Evolutionary conservation across 2,329 filamentous ascomycete genomes (phyloP), one percentile per base, ranked within the genome.

Genomic region (Colletotrichum sp.): DNA sequence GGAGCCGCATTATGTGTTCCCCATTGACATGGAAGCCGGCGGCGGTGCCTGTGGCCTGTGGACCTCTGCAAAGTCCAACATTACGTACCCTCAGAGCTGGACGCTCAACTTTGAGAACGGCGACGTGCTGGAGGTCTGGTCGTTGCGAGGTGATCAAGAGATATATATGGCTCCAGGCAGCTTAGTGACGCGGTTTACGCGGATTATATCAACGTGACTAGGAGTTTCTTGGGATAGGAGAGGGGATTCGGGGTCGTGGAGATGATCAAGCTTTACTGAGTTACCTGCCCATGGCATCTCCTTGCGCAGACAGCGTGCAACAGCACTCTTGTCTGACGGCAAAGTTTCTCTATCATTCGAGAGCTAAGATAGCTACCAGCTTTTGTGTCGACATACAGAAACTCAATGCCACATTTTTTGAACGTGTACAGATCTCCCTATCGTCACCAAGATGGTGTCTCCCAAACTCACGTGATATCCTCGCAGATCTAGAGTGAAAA

Each of bases 301-400:
- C 11, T n/a, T 22, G 11, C 22, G 0, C 2, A 4, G 2, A 49
- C 11, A 13, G 11, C 44, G 3, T 3, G 19, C 1, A 1, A 22
- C 44, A 49, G 1, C 3, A 4, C 9, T 49, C 19, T 49, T 49
- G 19, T n/a, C 5, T 1, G 5, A 19, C 39, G 19, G 39, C 19
- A 44, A 6, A 44, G 9, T 44, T 3, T n/a, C 39, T 6, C 39
- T 44, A 2, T 44, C 16, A 49, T 49, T n/a, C 39, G 12, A n/a
- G 19, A 3, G 5, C 19, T 3, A 12, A 49, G 0, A n/a, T 49
- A 4, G 19, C 39, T n/a, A 5, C 9, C 19, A 5, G 9, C 6
- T 3, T 19, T 49, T 11, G 39, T 49, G 6, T n/a, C 39, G n/a
- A 0, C 6, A 6, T 49, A 7, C 9, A 49, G 19, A n/a, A 11